These are phyloP conservation scores for Mucor indicus DNA, from an alignment of 371 early-diverging fungal species.

Conservation along the genomic window DNA sequence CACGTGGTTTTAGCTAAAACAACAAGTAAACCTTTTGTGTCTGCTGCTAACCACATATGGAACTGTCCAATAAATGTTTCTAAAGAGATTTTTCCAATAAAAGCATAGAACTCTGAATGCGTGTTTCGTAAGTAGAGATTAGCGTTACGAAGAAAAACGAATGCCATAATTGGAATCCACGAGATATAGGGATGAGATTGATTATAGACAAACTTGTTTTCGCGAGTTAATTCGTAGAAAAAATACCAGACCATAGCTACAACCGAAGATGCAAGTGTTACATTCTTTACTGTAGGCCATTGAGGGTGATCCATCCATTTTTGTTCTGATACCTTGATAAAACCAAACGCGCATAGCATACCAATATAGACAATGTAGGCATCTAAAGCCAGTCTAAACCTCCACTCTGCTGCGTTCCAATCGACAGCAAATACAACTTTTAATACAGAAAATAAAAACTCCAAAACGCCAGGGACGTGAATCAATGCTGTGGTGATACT, in stretches of 20 bases:
- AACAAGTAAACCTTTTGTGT: conserved; percentile 67
- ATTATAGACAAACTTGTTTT: conserved; percentile 55
- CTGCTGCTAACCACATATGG: conserved; percentile 76
- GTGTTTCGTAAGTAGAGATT: conserved; percentile 48
- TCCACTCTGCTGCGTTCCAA: conserved; percentile 65
- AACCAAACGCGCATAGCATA: conserved; percentile 49
- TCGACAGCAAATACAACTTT: conserved; percentile 40
- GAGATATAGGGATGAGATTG: conserved; percentile 63
- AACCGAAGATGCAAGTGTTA: conserved; percentile 27
- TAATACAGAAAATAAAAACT: conserved; percentile 36
- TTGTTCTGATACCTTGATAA: conserved; percentile 42
- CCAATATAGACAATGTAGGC: conserved; percentile 63
- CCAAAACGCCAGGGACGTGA: conserved; percentile 40
- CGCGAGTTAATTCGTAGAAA: conserved; percentile 43
- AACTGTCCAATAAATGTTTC: conserved; percentile 82
- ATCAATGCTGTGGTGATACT: conserved; percentile 38
- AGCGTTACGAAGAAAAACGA: conserved; percentile 68
- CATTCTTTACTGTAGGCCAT: conserved; percentile 33
- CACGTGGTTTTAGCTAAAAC: conserved; percentile 28
- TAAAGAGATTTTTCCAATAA: conserved; percentile 64
- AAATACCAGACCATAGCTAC: conserved; percentile 47
- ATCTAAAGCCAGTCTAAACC: conserved; percentile 61
- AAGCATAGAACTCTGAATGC: conserved; percentile 51
- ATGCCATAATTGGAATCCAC: conserved; percentile 59
- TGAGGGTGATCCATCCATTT: conserved; percentile 27